Evolutionary conservation across 148 eudicot species (phyloP).

Genomic region (Rhododendron griersonianum): DNA sequence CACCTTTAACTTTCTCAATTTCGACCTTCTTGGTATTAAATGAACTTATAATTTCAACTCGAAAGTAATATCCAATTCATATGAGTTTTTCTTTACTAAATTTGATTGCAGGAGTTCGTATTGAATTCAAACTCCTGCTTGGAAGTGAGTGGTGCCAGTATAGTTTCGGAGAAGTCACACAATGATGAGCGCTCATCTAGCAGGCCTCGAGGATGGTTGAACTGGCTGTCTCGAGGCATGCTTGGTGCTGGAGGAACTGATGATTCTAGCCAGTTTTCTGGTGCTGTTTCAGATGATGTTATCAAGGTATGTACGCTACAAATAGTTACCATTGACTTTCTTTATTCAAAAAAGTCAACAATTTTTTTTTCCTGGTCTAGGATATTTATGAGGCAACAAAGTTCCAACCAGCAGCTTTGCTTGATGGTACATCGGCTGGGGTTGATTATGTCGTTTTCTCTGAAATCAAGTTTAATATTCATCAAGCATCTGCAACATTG

Average conservation of each 20-base stretch:
- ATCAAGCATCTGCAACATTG: constrained; percentile 46
- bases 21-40: neutral
- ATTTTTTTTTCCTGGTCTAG: constrained; percentile 30
- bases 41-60: neutral
- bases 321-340: neutral
- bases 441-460: constrained; percentile 38
- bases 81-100: neutral
- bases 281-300: constrained; percentile 93
- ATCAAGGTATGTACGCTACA: constrained; percentile 52
- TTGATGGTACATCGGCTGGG: constrained; percentile 29
- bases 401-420: constrained; percentile 57
- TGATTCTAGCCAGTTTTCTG: constrained; percentile 93
- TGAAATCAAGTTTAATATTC: constrained; percentile 52
- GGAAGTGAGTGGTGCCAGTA: constrained; percentile 24
- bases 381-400: constrained; percentile 97
- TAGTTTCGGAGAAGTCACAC: constrained; percentile 35
- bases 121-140: constrained; percentile 33
- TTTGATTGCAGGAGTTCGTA: constrained; percentile 48
- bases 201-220: constrained; percentile 88
- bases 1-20: neutral
- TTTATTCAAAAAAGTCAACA: neutral
- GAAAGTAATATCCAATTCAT: neutral
- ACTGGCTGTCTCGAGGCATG: constrained; percentile 96
- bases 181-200: constrained; percentile 52
- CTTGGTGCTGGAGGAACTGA: constrained; percentile 99